Conservation (phyloP, 2,329 filamentous ascomycete species). For the Nemania diffusa region DNA sequence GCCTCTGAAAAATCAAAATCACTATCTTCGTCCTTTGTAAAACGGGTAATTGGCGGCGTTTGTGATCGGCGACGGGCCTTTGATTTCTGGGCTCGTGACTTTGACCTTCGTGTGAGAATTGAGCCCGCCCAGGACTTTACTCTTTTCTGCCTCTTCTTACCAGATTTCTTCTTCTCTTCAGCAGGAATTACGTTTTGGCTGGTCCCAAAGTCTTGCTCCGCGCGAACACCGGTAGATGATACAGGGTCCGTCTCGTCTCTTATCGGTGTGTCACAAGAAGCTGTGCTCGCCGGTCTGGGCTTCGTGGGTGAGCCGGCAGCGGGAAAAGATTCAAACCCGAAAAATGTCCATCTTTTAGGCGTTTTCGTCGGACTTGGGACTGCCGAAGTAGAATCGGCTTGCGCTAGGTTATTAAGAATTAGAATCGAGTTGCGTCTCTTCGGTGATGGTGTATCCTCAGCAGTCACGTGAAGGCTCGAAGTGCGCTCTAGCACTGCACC, state of each 20-base stretch:
- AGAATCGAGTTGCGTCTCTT: conserved; percentile 70
- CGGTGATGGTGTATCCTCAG: conserved; percentile 51
- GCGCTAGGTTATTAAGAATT: conserved; percentile 58
- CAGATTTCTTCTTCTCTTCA: conserved; percentile 49
- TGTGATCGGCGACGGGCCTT: conserved; percentile 57
- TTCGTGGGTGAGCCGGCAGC: conserved; percentile 59
- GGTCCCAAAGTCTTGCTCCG: conserved; percentile 37
- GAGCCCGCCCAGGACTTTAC: conserved; percentile 79
- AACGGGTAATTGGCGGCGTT: conserved; percentile 57
- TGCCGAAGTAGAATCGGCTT: conserved; percentile 49
- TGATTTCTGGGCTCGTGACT: conserved; percentile 58
- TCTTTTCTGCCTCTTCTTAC: conserved; percentile 71
- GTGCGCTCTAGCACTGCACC: conserved; percentile 73
- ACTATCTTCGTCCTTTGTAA: conserved; percentile 45
- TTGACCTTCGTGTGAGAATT: conserved; percentile 72
- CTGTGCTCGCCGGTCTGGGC: conserved; percentile 59
- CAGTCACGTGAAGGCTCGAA: conserved; percentile 51
- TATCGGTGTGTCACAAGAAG: conserved; percentile 55
- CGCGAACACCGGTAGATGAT: conserved; percentile 52
- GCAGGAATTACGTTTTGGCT: conserved; percentile 37
- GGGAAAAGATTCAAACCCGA: conserved; percentile 67
- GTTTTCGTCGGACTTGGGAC: conserved; percentile 62
- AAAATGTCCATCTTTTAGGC: conserved; percentile 70
- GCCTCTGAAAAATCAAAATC: conserved; percentile 45
- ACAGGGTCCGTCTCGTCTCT: conserved; percentile 44